Percentiles rank a stretch among this genome's conserved stretches.
phyloP scores from a whole-genome alignment of 2,329 filamentous ascomycete genomes.

The Atkinsonella hypoxylon region DNA sequence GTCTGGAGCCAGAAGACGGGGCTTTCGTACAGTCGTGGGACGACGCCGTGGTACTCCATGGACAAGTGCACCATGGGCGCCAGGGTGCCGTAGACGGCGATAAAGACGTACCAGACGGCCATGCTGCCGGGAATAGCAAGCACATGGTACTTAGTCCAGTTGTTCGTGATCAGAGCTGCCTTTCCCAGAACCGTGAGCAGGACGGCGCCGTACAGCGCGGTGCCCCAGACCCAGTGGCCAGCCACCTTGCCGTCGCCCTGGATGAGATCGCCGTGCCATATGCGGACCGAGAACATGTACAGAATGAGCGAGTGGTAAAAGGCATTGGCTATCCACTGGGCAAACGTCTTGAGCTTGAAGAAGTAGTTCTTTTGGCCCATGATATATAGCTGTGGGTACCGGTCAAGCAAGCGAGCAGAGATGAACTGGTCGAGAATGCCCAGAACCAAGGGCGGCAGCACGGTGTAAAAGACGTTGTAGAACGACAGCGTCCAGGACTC shows the following conservation, averaged over 20 bases:
- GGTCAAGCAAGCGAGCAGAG: constrained; percentile 81
- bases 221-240: constrained; percentile 97
- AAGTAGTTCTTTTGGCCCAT: constrained; percentile 88
- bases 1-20: constrained; percentile 88
- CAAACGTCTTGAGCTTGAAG: constrained; percentile 87
- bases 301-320: constrained; percentile 91
- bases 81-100: constrained; percentile 76
- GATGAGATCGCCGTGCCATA: constrained; percentile 72
- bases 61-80: constrained; percentile 76
- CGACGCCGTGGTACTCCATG: constrained; percentile 71
- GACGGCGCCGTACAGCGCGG: constrained; percentile 86
- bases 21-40: constrained; percentile 67
- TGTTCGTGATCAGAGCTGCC: constrained; percentile 86
- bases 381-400: constrained; percentile 91
- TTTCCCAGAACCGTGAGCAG: constrained; percentile 89
- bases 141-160: constrained; percentile 98
- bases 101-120: constrained; percentile 80
- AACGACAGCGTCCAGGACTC: constrained; percentile 99
- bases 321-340: constrained; percentile 84
- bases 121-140: constrained; percentile 91
- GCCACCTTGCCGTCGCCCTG: constrained; percentile 68
- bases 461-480: constrained; percentile 98
- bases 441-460: constrained; percentile 82
- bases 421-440: constrained; percentile 98
- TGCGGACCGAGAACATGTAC: constrained; percentile 72